Evolutionary conservation across 78 protist species (phyloP), one percentile per base, ranked within the genome.

Genomic region (Speleostelium caveatum): DNA sequence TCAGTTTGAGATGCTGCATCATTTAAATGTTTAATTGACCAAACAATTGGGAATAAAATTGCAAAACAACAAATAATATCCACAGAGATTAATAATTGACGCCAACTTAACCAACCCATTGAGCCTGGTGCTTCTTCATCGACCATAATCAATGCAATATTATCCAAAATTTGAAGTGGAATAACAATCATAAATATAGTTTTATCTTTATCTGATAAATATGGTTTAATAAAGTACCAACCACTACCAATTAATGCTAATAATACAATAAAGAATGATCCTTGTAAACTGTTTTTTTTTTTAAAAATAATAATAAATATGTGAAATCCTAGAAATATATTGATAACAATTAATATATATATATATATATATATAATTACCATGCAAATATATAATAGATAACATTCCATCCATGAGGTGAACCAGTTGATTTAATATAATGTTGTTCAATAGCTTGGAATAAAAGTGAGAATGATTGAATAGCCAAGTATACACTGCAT

Each of bases 21-120:
- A 41, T 58, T 73, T 33, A 96, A 92, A 45, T 95, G 91, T 19
- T 73, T 58, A 61, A 96, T 96, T 75, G 97, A 93, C 96, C 96
- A 93, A 38, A 94, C 53, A 28, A 97, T 96, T 32, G 97, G 97
- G 24, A 92, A 49, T 14, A 96, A 35, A 39, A 96, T 95, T 35
- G 92, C 88, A n/a, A 79, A 35, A 86, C 97, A 94, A 94, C 98
- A 97, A 56, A 96, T 49, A 61, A 97, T 32, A 68, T 97, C 98
- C 17, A 96, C 63, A 30, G 94, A 10, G 14, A 66, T 86, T 32
- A 96, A 76, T 17, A 95, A 55, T 74, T 95, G 92, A 30, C 38
- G 45, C 96, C 96, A 94, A 38, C 89, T 62, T 33, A 94, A 10
- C 92, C 91, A 95, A n/a, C 75, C 79, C 17, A 38, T 56, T 2